Base-by-base conservation (phyloP, 1,284 basidiomycete species). In the Irpex sp. region DNA sequence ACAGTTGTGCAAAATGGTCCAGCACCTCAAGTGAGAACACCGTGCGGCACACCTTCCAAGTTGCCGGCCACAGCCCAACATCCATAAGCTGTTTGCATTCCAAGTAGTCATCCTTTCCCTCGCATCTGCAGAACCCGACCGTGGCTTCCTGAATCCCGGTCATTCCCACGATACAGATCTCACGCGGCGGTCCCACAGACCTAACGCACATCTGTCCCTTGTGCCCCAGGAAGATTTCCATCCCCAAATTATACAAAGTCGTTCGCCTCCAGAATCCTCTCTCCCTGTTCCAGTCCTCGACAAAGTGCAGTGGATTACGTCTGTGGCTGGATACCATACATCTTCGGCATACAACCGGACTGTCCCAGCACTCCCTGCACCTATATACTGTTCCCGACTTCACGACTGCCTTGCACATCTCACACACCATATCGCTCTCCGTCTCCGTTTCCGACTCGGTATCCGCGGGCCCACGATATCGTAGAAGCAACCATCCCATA, bases 21-120 rank as follows among this genome's bases (percentile, higher is more conserved):
- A 68, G 35, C 0, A 63, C 39, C 3, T 55, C 47, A 35, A 68
- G 56, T 4, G 64, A 65, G 59, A 62, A 67, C 1, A 61, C 68
- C 1, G 66, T 64, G 9, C 15, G 17, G 0, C 65, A 66, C 3
- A 4, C 5, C 2, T 65, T 43, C 68, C 68, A 70, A 3, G 65
- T 63, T 0, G 47, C 67, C 2, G 68, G 68, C 61, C 64, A 70
- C 0, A 68, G 57, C 0, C 68, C 68, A 21, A 58, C 49, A 6
- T 49, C n/a, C 13, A 68, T 37, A 3, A 70, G 61, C 39, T 70
- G 68, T 0, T 61, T n/a, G 1, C 61, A 17, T 8, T 58, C 58
- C 2, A 26, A 35, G 7, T 7, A n/a, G 5, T 21, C 26, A 17
- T 13, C 17, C 17, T 26, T 26, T 5, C 15, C 36, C 7, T 8